Percentiles rank a stretch among this genome's conserved stretches.
These are phyloP conservation scores for Noccaea bulbosa DNA, from an alignment of 345 rosid genomes.

Conservation along the genomic window DNA sequence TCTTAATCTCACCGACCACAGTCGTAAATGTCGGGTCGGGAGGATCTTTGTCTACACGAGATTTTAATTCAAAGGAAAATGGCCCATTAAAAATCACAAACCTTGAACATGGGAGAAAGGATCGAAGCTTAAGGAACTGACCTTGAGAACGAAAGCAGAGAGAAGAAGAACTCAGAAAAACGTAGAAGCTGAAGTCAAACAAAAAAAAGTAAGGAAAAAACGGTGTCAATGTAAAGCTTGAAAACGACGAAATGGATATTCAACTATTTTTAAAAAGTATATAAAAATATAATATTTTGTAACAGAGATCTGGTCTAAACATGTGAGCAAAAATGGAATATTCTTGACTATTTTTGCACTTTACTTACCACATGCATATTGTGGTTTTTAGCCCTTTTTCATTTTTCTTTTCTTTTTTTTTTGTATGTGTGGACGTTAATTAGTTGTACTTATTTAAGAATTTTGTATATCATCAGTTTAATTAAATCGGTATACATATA, in stretches of 20 bases:
- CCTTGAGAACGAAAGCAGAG: conserved; percentile 35
- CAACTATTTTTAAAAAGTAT: not conserved
- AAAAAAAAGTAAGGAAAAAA: conserved; percentile 22
- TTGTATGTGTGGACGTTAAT: too few relatives aligned
- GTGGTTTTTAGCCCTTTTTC: too few relatives aligned
- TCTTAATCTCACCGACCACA: conserved; percentile 25
- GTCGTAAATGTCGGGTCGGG: conserved; percentile 20
- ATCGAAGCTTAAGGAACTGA: conserved; percentile 25
- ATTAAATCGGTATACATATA: too few relatives aligned
- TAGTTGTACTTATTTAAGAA: too few relatives aligned
- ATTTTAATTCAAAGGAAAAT: not conserved
- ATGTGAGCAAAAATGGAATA: not conserved
- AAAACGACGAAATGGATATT: conserved; percentile 32
- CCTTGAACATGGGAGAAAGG: not conserved
- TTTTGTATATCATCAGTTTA: too few relatives aligned
- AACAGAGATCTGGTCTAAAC: conserved; percentile 21
- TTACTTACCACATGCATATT: too few relatives aligned
- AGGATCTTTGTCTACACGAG: conserved; percentile 17
- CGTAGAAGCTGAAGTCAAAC: conserved; percentile 35
- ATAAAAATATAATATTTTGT: not conserved
- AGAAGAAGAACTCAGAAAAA: not conserved
- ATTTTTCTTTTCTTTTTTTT: too few relatives aligned
- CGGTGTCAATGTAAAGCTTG: not conserved
- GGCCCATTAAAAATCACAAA: not conserved
- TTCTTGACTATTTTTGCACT: not conserved